These are phyloP conservation scores for Camellia sinensis DNA, from an alignment of 148 eudicot genomes.

Conservation along the genomic window DNA sequence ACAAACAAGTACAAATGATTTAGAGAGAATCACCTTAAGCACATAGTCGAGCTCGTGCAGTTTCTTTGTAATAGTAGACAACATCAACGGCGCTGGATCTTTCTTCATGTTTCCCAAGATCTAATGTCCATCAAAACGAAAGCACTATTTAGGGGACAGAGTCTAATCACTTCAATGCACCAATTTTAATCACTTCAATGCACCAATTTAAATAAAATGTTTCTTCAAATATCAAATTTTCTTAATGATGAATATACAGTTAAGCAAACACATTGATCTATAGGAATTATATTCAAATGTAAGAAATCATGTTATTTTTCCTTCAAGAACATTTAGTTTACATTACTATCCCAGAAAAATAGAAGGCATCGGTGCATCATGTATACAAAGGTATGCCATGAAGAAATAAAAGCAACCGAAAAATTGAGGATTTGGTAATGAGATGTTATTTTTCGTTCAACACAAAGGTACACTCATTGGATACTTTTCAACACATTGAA, in stretches of 20 bases:
- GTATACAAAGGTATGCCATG: neutral
- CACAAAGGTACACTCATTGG: neutral
- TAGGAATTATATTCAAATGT: neutral
- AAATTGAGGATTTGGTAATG: neutral
- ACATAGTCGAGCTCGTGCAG: constrained; percentile 61
- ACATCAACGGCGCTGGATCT: constrained; percentile 69
- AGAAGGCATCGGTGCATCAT: neutral
- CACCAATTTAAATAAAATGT: neutral
- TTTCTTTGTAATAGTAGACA: constrained; percentile 71
- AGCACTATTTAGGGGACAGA: constrained; percentile 8
- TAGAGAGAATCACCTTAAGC: constrained; percentile 54
- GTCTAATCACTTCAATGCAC: neutral
- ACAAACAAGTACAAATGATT: neutral
- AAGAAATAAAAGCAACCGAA: neutral
- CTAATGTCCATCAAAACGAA: constrained; percentile 38
- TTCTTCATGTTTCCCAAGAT: constrained; percentile 72
- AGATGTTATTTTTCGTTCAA: too few species aligned
- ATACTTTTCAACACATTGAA: too few species aligned
- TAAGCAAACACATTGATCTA: neutral
- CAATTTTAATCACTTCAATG: too few species aligned
- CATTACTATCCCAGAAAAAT: neutral
- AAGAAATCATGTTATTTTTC: neutral
- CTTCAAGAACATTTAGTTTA: neutral
- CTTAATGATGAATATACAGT: neutral
- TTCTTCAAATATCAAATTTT: neutral